A percentile compares a stretch with the other conserved stretches of the same genome.
Evolutionary conservation across 441 rosid species (phyloP).

Genomic region (Euphorbia celastroides): DNA sequence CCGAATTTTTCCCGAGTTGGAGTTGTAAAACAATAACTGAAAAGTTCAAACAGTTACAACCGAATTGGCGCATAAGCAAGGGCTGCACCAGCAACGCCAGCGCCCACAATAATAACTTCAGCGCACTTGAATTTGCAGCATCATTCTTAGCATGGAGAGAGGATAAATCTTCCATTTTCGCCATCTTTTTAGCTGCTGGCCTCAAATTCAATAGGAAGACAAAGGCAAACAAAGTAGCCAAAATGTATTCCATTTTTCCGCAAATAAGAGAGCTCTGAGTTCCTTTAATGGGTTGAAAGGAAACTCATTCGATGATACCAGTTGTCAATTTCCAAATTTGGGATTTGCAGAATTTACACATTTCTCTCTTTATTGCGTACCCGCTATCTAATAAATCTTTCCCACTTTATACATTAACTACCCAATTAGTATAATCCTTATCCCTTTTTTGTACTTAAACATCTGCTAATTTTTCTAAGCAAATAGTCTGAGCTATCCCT

Average conservation of each 20-base stretch:
- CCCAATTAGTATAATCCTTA: no score
- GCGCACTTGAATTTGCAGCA: no score
- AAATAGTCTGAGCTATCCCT: no score
- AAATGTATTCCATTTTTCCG: constrained; percentile 19
- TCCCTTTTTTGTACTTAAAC: no score
- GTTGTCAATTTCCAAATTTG: not conserved
- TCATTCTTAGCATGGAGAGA: constrained; percentile 12
- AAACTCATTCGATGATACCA: constrained; percentile 1
- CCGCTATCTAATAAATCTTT: no score
- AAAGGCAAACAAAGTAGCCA: constrained; percentile 37
- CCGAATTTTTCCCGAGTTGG: no score
- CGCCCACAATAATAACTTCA: constrained; percentile 60
- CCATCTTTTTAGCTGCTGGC: constrained; percentile 12
- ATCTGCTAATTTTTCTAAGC: no score
- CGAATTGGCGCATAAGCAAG: constrained; percentile 67
- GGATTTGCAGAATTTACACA: not conserved
- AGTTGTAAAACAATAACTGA: no score
- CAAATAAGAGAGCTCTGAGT: not conserved
- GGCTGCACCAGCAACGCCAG: constrained; percentile 81
- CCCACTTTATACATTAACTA: no score
- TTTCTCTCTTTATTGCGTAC: no score
- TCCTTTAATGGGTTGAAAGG: not conserved
- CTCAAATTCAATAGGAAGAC: constrained; percentile 33
- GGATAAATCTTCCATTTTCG: not conserved
- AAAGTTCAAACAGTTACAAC: no score